phyloP scores from a whole-genome alignment of 495 filamentous ascomycete genomes.

The Lophiotrema nucula region DNA sequence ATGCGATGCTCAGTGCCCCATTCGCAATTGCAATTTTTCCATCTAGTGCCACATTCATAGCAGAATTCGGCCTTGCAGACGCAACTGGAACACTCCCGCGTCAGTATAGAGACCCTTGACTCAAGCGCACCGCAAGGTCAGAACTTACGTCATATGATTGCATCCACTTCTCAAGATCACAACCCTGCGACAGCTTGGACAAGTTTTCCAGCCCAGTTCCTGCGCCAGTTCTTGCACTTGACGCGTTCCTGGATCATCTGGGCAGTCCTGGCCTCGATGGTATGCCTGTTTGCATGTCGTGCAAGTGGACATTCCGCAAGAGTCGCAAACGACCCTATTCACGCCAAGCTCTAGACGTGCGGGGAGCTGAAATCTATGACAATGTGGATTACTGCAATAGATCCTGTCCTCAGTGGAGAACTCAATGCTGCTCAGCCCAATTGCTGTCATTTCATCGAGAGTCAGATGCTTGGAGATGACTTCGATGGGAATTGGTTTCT shows the following conservation, averaged over 20 bases:
- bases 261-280: conserved; percentile 6
- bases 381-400: conserved; percentile 9
- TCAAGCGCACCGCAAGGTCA: neutral
- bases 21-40: conserved; percentile 11
- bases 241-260: conserved; percentile 6
- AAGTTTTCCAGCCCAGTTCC: conserved; percentile 9
- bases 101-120: neutral
- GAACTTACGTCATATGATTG: conserved; percentile 26
- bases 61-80: conserved; percentile 19
- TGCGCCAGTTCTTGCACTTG: neutral
- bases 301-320: too few species aligned
- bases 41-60: conserved; percentile 12
- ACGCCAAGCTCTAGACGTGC: too few species aligned
- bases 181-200: conserved; percentile 4
- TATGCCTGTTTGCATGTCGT: neutral
- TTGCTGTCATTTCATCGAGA: neutral
- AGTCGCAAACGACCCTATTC: too few species aligned
- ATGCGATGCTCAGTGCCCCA: conserved; percentile 6
- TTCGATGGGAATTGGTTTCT: neutral
- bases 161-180: conserved; percentile 13
- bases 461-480: neutral
- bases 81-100: conserved; percentile 17
- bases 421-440: neutral
- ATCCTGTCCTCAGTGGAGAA: neutral
- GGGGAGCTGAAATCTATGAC: too few species aligned